Base-by-base conservation (phyloP, 139 green algal genomes). In the Chlorella vulgaris region DNA sequence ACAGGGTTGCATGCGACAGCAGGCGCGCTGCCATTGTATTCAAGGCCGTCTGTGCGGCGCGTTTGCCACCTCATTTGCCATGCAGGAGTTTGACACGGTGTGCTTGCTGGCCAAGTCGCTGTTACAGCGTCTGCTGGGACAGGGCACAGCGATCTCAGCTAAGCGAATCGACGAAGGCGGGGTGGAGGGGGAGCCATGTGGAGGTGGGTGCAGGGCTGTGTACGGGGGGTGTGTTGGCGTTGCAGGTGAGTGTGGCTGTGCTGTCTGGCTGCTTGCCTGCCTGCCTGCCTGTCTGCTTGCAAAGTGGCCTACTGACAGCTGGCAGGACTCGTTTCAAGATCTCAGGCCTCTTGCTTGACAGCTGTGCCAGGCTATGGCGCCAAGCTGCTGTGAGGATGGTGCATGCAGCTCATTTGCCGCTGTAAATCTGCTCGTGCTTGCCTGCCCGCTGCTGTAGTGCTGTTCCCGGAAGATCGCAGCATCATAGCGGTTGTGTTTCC, bases 91-190 rank as follows among this genome's bases (percentile, higher is more conserved):
- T 63, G 74, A 89, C 62, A 77, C 73, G 6, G 42, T 7, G 0
- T 78, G 51, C 79, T 36, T 51, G 5, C 66, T 89, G 28, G 67
- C 65, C 19, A 69, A 36, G 10, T 51, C 58, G 26, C 39, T 87
- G 63, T 15, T 87, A 33, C 78, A 85, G 47, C 69, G 81, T 10
- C 24, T 86, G 21, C 47, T 88, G 69, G 76, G 69, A 0, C 4
- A 42, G 2, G 60, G 28, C 1, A 21, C 50, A 0, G 50, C 77
- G 15, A 68, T 88, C 31, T 39, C 42, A 4, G 62, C 75, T 0
- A 80, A 81, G 39, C 74, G 85, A 1, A 82, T 89, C 26, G 84
- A 89, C 74, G 74, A 88, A 38, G 84, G 85, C 29, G 84, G 85
- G 0, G 75, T 90, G 50, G 84, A 89, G 70, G 85, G 84, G 29